Percentiles rank a stretch among this genome's conserved stretches.
Evolutionary conservation across 1,284 basidiomycete species (phyloP).

Genomic region (Mycena citricolor): DNA sequence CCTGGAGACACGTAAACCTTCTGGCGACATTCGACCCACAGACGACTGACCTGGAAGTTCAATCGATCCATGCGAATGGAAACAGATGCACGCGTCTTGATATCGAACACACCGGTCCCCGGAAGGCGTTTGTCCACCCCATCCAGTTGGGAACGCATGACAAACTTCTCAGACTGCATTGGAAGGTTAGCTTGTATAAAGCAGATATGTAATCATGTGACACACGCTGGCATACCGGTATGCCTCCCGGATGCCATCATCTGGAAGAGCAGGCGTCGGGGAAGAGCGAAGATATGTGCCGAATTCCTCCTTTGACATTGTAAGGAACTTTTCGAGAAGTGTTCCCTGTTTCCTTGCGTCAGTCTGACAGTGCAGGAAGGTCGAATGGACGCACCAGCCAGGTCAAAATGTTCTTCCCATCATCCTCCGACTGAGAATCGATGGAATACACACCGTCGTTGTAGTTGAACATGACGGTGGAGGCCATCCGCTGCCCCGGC

Average conservation of each 20-base stretch:
- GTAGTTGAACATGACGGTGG: slow-evolving; percentile 67
- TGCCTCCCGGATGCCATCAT: slow-evolving; percentile 56
- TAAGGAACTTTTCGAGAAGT: slow-evolving; percentile 88
- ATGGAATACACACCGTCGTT: slow-evolving; percentile 76
- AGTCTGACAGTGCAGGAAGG: background rate
- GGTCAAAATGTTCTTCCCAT: slow-evolving; percentile 73
- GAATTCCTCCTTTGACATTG: slow-evolving; percentile 67
- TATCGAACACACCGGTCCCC: slow-evolving; percentile 90
- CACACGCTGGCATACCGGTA: slow-evolving; percentile 82
- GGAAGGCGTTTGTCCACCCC: slow-evolving; percentile 82
- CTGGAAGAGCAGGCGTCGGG: slow-evolving; percentile 34
- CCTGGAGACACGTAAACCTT: slow-evolving; percentile 36
- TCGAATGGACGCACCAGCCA: slow-evolving; percentile 61
- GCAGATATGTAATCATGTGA: slow-evolving; percentile 2
- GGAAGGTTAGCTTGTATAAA: slow-evolving; percentile 3
- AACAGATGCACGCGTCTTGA: slow-evolving; percentile 90
- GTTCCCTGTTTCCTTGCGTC: slow-evolving; percentile 59
- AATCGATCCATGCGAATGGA: slow-evolving; percentile 85
- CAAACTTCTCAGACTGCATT: slow-evolving; percentile 65
- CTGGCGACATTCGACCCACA: background rate
- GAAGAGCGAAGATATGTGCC: slow-evolving; percentile 54
- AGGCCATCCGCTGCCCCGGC: slow-evolving; percentile 79
- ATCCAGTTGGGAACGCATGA: slow-evolving; percentile 96
- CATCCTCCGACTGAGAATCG: slow-evolving; percentile 62
- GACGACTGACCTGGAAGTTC: slow-evolving; percentile 70